A percentile compares a stretch with the other conserved stretches of the same genome.
These are phyloP conservation scores for Micractinium conductrix DNA, from an alignment of 139 green algal species.

Conservation along the genomic window DNA sequence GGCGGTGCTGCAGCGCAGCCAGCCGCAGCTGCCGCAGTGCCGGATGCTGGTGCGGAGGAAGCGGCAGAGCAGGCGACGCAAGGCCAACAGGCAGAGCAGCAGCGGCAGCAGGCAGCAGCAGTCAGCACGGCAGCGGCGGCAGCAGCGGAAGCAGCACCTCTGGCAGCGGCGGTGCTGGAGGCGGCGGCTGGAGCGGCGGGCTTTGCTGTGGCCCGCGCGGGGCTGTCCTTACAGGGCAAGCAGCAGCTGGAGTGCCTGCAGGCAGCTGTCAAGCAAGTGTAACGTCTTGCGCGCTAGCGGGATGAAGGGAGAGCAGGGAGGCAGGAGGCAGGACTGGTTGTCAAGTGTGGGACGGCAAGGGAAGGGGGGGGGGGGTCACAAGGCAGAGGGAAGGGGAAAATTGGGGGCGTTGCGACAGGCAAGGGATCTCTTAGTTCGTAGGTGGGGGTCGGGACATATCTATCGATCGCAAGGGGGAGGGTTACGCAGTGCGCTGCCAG, in stretches of 20 bases:
- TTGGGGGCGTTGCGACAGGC: too few species aligned
- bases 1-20: not conserved
- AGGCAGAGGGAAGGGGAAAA: too few species aligned
- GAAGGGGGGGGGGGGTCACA: not conserved
- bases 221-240: conserved; percentile 18
- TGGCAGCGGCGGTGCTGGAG: not conserved
- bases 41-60: not conserved
- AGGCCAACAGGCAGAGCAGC: not conserved
- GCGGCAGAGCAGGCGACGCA: not conserved
- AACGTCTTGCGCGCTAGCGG: not conserved
- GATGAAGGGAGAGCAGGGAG: not conserved
- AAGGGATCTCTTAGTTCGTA: too few species aligned
- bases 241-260: conserved; percentile 3
- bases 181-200: not conserved
- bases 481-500: too few species aligned
- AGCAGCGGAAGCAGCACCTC: not conserved
- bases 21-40: not conserved
- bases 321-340: not conserved
- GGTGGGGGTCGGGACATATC: too few species aligned
- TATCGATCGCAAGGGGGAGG: too few species aligned
- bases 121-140: not conserved
- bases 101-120: not conserved
- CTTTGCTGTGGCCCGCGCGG: not conserved
- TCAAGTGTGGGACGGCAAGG: not conserved
- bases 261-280: not conserved